A percentile compares a stretch with the other conserved stretches of the same genome.
Conservation (phyloP, 2,329 filamentous ascomycete species). For the Aureobasidium sp. region DNA sequence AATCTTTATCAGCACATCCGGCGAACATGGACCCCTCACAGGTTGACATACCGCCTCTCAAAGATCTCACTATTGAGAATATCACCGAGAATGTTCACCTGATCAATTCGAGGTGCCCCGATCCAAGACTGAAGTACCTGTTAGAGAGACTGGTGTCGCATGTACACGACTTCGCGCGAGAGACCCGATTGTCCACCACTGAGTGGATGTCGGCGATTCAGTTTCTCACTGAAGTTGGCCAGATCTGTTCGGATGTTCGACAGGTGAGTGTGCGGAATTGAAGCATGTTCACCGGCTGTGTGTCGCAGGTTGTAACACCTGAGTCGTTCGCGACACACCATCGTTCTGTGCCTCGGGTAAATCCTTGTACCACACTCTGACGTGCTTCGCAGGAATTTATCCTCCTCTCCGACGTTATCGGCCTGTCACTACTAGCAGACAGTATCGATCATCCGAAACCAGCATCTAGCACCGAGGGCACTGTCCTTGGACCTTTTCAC, state of each 20-base stretch:
- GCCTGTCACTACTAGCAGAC: slow-evolving; percentile 3
- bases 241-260: slow-evolving; percentile 62
- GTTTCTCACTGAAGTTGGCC: slow-evolving; percentile 65
- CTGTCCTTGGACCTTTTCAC: slow-evolving; percentile 7
- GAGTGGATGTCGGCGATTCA: slow-evolving; percentile 72
- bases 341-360: no score
- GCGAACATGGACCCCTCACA: neutral
- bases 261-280: slow-evolving; percentile 32
- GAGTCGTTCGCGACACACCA: no score
- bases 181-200: slow-evolving; percentile 65
- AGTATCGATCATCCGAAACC: slow-evolving; percentile 8
- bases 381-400: neutral
- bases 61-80: slow-evolving; percentile 70
- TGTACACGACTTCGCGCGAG: slow-evolving; percentile 73
- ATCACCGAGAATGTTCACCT: slow-evolving; percentile 69
- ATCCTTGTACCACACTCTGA: neutral
- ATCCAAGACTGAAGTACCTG: slow-evolving; percentile 62
- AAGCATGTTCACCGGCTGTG: neutral
- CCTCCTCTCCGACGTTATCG: neutral
- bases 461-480: neutral
- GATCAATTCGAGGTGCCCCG: slow-evolving; percentile 64
- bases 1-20: neutral
- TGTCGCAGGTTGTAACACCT: no score
- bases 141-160: slow-evolving; percentile 70
- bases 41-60: slow-evolving; percentile 44